These are phyloP conservation scores for Stenocarpella maydis DNA, from an alignment of 2,329 filamentous ascomycete genomes.

Conservation along the genomic window DNA sequence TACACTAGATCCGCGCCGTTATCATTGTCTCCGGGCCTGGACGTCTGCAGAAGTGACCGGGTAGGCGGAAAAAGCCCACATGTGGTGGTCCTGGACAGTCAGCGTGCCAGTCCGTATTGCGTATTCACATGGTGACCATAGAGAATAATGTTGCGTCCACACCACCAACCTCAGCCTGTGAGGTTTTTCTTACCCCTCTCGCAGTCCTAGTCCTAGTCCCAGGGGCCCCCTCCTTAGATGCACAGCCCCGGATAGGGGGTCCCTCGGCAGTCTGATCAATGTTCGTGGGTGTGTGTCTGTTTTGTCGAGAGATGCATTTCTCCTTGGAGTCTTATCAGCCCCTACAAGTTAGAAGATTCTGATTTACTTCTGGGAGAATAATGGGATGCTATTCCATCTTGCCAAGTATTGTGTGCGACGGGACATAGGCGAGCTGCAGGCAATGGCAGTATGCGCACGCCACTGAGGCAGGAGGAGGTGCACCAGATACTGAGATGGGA, in stretches of 20 bases:
- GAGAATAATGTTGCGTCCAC: not conserved
- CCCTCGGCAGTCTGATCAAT: not conserved
- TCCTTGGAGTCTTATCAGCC: not conserved
- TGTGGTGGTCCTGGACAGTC: not conserved
- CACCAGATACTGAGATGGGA: not conserved
- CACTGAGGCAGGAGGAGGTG: not conserved
- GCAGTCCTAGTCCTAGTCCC: not conserved
- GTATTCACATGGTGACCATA: not conserved
- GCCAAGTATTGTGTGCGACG: not conserved
- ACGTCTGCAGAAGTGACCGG: not conserved
- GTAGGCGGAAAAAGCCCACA: not conserved
- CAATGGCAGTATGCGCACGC: not conserved
- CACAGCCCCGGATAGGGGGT: conserved; percentile 1
- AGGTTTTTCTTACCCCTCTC: not conserved
- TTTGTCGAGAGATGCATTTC: not conserved
- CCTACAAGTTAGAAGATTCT: not conserved
- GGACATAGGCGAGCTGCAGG: not conserved
- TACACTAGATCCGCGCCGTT: conserved; percentile 2
- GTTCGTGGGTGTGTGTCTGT: not conserved
- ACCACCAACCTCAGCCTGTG: not conserved
- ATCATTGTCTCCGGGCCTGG: not conserved
- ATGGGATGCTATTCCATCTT: no score
- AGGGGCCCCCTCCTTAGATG: not conserved
- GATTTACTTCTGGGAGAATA: not conserved
- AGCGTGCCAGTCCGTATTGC: not conserved